A percentile compares a stretch with the other conserved stretches of the same genome.
Conservation (phyloP, 306 rosid species). For the Corylus heterophylla region DNA sequence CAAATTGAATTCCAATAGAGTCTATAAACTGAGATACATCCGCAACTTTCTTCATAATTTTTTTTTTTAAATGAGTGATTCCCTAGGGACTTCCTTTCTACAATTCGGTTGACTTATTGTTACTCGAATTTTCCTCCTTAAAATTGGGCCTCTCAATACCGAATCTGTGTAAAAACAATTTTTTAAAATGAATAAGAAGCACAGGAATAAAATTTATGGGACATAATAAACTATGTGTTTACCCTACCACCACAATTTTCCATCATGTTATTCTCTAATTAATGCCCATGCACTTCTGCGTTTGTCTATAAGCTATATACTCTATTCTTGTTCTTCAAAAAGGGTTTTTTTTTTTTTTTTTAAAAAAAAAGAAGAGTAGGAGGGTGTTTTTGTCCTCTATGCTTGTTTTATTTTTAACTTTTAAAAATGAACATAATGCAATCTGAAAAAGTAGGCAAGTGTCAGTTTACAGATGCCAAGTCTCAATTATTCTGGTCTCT, state of each 20-base stretch:
- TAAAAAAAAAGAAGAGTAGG: not conserved
- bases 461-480: conserved; percentile 13
- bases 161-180: conserved; percentile 33
- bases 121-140: conserved; percentile 26
- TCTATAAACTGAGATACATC: too few species aligned
- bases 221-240: conserved; percentile 4
- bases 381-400: too few species aligned
- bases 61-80: not conserved
- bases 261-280: conserved; percentile 41
- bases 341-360: too few species aligned
- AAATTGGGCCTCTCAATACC: conserved; percentile 39
- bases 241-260: conserved; percentile 40
- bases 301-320: not conserved
- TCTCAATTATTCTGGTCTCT: conserved; percentile 7
- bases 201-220: not conserved
- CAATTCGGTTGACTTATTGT: conserved; percentile 32
- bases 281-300: conserved; percentile 24
- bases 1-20: too few species aligned
- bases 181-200: not conserved
- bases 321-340: conserved; percentile 11
- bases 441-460: conserved; percentile 9
- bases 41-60: not conserved
- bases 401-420: not conserved
- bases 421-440: not conserved
- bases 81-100: not conserved